Evolutionary conservation across 2,329 filamentous ascomycete genomes (phyloP), one percentile per base, ranked within the genome.

Genomic region (Shiraia sp.): DNA sequence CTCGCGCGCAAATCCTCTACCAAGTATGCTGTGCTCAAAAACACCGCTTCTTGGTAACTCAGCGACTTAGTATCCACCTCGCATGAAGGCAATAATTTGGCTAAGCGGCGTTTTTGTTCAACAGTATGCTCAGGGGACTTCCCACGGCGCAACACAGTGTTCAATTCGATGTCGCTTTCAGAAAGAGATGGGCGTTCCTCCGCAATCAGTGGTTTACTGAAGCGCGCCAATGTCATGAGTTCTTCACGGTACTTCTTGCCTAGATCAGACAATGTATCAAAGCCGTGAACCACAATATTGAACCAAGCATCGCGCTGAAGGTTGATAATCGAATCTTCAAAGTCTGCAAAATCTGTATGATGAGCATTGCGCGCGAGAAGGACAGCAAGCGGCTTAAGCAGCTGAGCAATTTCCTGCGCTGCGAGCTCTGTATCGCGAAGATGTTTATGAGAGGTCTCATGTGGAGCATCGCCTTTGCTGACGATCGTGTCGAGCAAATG

Each of bases 141-240:
- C 13, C 91, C 92, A 47, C 93, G 83, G 45, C 92, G 85, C 36
- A 99, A 77, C 13, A 97, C 87, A 1, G 90, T 95, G 62, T 99
- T 97, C 28, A 99, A 80, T 62, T 99, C 93, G 40, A 99, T 92
- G 53, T 97, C 93, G 65, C 91, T 96, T 69, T 99, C 93, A 8
- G 93, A 80, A 62, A 95, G 86, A 56, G 96, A 91, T 22, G 89
- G 87, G 44, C 90, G 84, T 64, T 95, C 88, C 63, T 96, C 90
- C 2, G 91, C 84, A 23, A 99, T 87, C 40, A 99, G 73, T 0
- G 93, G 88, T 19, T 88, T 85, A 10, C 91, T 96, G 69, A 96
- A 85, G 36, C 90, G 82, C 2, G 95, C 92, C 64, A 99, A 85
- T 25, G 88, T 77, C 16, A 88, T 83, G 14, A 99, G 77, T 63